Base-by-base conservation (phyloP, 306 rosid genomes). In the Corylus avellana region DNA sequence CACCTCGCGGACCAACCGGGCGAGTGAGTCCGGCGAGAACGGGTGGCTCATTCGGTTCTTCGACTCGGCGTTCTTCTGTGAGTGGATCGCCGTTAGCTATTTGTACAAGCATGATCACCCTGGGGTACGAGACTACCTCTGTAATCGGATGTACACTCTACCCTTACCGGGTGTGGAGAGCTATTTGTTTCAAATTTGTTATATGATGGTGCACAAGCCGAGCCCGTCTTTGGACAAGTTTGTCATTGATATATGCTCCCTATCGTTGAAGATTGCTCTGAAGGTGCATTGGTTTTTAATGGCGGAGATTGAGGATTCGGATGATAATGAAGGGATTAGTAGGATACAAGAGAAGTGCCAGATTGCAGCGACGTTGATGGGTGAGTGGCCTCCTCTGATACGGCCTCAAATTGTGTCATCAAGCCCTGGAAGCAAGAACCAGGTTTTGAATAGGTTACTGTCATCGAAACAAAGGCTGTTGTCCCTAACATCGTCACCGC, bases 11-110 rank as follows among this genome's bases (percentile, higher is more conserved):
- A 77, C 84, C 25, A 88, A 87, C 72, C 37, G 80, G 16, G 78
- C 86, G 2, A 84, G 92, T 77, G 96, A 90, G 55, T 85, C 92
- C 22, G 90, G 99, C 77, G 99, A 95, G 86, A 95, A 89, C 77
- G 98, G 99, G 42, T 95, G 99, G 99, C 99, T 95, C 79, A 95
- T 95, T 49, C 86, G 99, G 70, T 95, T 95, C 88, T 95, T 95
- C 82, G 99, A 95, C 76, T 95, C 99, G 4, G 90, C 99, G 1
- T 95, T 93, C 83, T 95, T 95, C 90, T 95, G 99, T 17, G 99
- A 95, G 84, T 95, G 98, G 98, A 95, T 95, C 66, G 98, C 98
- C 64, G 98, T 95, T 80, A 95, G 99, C 86, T 95, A 95, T 82
- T 84, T 95, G 56, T 93, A 93, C 89, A 95, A 95, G 85, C 99